Evolutionary conservation across 2,329 filamentous ascomycete species (phyloP).

Genomic region (Colletotrichum salicis): DNA sequence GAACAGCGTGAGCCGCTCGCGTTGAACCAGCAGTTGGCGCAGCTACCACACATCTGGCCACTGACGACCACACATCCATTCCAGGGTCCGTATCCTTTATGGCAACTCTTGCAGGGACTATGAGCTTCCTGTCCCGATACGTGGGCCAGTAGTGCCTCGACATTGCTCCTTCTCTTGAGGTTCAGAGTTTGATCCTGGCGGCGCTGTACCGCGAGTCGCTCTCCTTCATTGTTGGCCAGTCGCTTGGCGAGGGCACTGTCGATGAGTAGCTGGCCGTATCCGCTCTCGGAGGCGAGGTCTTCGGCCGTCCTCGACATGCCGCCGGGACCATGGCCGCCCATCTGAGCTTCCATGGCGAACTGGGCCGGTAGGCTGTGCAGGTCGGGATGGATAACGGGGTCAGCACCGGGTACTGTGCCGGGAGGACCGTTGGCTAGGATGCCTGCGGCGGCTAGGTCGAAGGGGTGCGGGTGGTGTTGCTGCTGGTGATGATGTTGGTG

Average conservation of each 20-base stretch:
- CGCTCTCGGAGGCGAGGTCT: slow-evolving; percentile 57
- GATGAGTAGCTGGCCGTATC: slow-evolving; percentile 58
- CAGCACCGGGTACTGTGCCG: slow-evolving; percentile 35
- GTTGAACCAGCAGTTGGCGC: slow-evolving; percentile 73
- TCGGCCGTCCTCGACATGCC: slow-evolving; percentile 52
- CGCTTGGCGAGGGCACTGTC: slow-evolving; percentile 67
- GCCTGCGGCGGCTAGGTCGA: slow-evolving; percentile 45
- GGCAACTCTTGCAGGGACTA: slow-evolving; percentile 68
- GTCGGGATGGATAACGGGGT: slow-evolving; percentile 40
- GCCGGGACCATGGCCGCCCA: slow-evolving; percentile 27
- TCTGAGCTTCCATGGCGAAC: slow-evolving; percentile 39
- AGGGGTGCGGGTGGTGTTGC: slow-evolving; percentile 39
- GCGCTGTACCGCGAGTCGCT: slow-evolving; percentile 63
- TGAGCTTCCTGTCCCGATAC: slow-evolving; percentile 61
- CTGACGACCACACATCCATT: slow-evolving; percentile 67
- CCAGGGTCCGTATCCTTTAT: slow-evolving; percentile 70
- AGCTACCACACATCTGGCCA: slow-evolving; percentile 70
- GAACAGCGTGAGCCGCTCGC: slow-evolving; percentile 69
- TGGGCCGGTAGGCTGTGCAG: slow-evolving; percentile 40
- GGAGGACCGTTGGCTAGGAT: slow-evolving; percentile 45
- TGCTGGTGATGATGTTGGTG: slow-evolving; percentile 34
- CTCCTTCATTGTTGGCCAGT: slow-evolving; percentile 59
- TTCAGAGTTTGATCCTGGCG: slow-evolving; percentile 65
- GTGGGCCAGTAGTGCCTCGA: slow-evolving; percentile 68
- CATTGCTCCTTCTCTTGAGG: slow-evolving; percentile 67